phyloP scores from a whole-genome alignment of 257 asterid genomes.

The Anisodus tanguticus region DNA sequence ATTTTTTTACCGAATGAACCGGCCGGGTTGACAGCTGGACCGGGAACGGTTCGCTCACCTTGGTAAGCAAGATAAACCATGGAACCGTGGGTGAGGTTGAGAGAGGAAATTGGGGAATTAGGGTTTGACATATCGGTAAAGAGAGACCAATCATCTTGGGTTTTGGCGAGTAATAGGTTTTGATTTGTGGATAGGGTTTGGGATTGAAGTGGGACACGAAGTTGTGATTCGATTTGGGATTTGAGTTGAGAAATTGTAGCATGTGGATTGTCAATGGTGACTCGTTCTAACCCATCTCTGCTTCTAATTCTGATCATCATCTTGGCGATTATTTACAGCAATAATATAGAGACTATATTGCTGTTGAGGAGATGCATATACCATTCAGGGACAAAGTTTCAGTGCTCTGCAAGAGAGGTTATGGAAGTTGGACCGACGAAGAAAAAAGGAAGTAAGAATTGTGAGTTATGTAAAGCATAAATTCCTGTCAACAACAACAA shows the following conservation, averaged over 20 bases:
- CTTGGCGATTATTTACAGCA: conserved; percentile 34
- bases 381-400: not conserved
- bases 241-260: conserved; percentile 74
- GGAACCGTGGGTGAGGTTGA: conserved; percentile 73
- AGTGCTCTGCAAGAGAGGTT: not conserved
- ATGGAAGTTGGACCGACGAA: not conserved
- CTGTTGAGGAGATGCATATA: not conserved
- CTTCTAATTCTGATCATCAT: conserved; percentile 99
- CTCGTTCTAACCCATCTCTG: conserved; percentile 94
- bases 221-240: conserved; percentile 71
- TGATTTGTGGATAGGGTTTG: conserved; percentile 89
- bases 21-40: conserved; percentile 69
- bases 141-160: conserved; percentile 57
- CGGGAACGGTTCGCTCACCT: conserved; percentile 81
- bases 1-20: conserved; percentile 96
- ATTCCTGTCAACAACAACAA: no score
- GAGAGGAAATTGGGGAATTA: conserved; percentile 49
- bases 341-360: not conserved
- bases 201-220: conserved; percentile 73
- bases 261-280: conserved; percentile 66
- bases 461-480: not conserved
- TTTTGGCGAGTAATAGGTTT: conserved; percentile 77
- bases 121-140: conserved; percentile 79
- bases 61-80: conserved; percentile 76
- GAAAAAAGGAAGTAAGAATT: conserved; percentile 19